A percentile compares a stretch with the other conserved stretches of the same genome.
These are phyloP conservation scores for Apostasia ramifera DNA, from an alignment of 106 monocot genomes.

Conservation along the genomic window DNA sequence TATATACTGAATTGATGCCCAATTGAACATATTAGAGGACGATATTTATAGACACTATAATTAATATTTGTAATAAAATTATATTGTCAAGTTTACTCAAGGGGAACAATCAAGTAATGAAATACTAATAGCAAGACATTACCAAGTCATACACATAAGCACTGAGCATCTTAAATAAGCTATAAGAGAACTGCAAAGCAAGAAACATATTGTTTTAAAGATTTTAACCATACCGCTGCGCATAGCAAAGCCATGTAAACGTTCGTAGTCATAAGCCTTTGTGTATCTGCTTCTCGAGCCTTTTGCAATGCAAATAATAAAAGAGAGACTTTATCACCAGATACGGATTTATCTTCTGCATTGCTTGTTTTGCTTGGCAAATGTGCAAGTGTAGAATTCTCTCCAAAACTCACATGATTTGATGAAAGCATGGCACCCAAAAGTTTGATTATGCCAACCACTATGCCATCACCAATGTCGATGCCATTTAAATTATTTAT, in stretches of 20 bases:
- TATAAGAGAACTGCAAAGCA: background rate
- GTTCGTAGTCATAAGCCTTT: constrained; percentile 83
- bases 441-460: constrained; percentile 84
- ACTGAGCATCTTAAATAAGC: background rate
- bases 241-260: constrained; percentile 74
- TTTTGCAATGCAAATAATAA: constrained; percentile 82
- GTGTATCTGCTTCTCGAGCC: constrained; percentile 75
- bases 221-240: constrained; percentile 57
- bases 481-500: constrained; percentile 66
- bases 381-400: constrained; percentile 25
- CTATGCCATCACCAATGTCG: constrained; percentile 81
- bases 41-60: too few species aligned
- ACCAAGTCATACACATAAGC: background rate
- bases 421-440: constrained; percentile 84
- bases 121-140: background rate
- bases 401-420: constrained; percentile 54
- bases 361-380: constrained; percentile 20
- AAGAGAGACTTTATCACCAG: constrained; percentile 70
- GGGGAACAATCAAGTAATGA: background rate
- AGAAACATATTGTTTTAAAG: background rate
- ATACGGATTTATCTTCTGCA: constrained; percentile 46
- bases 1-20: too few species aligned
- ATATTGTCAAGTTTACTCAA: background rate
- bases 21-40: too few species aligned
- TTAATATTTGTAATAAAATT: too few species aligned